Evolutionary conservation across 805 yeast species (phyloP), one percentile per base, ranked within the genome.

Genomic region (Starmerella cellae): DNA sequence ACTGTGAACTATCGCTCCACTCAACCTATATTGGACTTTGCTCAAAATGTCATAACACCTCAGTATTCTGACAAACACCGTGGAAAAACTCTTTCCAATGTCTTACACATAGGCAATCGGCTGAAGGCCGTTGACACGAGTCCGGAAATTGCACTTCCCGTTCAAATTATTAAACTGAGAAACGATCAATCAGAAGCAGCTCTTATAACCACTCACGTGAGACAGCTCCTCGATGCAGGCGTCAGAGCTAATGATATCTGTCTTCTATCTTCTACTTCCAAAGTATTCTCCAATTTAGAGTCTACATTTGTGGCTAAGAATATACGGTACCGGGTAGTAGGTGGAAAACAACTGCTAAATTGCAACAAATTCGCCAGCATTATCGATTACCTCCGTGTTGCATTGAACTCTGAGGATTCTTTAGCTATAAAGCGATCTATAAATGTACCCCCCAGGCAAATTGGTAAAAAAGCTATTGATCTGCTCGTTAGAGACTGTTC

Each of bases 1-100:
- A 67, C 69, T 20, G 74, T 79, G 48, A 88, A 85, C 57, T 91
- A 88, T 58, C 67, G 97, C 41, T 84, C 96, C 0, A 75, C 94
- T 0, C 64, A 68, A 30, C 71, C 67, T 22, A 79, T 88, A 23
- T 60, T 88, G 10, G 60, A 70, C 22, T 55, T 77, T 5, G 78
- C 95, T 18, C 83, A 79, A 50, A 50, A 59, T 0, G 58, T 48
- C 24, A 83, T 8, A 82, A 83, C 62, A 67, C 32, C 24, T 3
- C 20, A 14, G 19, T 13, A 14, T 5, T 29, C 32, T 8, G 11
- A 8, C 13, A 24, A 24, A 13, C 32, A 9, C 32, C 17, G n/a
- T 8, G 11, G 29, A 13, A 11, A 11, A 6, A 17, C 8, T 34
- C 22, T 34, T 9, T 13, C 32, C 13, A 17, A 6, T 6, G 6